Conservation (phyloP, 108 stramenopile genomes). For the Cyclostephanos invisitatus region DNA sequence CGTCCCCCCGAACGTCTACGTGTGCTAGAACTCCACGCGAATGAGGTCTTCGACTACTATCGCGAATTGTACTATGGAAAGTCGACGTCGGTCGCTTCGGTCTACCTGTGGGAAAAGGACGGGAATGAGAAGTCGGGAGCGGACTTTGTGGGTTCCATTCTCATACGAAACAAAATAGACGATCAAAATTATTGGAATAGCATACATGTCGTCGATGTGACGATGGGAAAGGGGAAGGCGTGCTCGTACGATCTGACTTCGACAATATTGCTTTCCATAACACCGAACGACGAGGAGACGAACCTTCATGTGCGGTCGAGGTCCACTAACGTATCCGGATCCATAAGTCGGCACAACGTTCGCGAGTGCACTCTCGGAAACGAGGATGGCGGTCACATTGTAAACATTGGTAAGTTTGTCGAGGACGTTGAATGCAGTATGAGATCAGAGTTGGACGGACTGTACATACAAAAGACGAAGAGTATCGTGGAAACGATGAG, state of each 20-base stretch:
- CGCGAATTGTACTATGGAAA: conserved; percentile 87
- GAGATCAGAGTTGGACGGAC: conserved; percentile 71
- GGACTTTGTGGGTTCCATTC: conserved; percentile 82
- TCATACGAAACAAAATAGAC: conserved; percentile 72
- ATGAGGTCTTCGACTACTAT: conserved; percentile 94
- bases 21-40: conserved; percentile 62
- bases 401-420: conserved; percentile 91
- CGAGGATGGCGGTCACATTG: conserved; percentile 63
- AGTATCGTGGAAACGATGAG: conserved; percentile 82
- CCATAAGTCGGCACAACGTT: conserved; percentile 24
- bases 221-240: conserved; percentile 21
- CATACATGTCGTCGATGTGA: conserved; percentile 87
- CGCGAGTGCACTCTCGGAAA: conserved; percentile 12
- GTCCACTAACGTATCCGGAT: conserved; percentile 19
- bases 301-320: background rate
- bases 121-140: background rate
- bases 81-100: conserved; percentile 73
- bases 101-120: conserved; percentile 86
- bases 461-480: conserved; percentile 89
- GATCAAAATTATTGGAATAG: conserved; percentile 75
- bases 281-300: conserved; percentile 17
- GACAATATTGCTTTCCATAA: conserved; percentile 72
- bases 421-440: conserved; percentile 94
- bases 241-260: conserved; percentile 78
- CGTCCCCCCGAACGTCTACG: conserved; percentile 36